Base-by-base conservation (phyloP, 2,329 filamentous ascomycete genomes). In the Penicillium rolfsii region DNA sequence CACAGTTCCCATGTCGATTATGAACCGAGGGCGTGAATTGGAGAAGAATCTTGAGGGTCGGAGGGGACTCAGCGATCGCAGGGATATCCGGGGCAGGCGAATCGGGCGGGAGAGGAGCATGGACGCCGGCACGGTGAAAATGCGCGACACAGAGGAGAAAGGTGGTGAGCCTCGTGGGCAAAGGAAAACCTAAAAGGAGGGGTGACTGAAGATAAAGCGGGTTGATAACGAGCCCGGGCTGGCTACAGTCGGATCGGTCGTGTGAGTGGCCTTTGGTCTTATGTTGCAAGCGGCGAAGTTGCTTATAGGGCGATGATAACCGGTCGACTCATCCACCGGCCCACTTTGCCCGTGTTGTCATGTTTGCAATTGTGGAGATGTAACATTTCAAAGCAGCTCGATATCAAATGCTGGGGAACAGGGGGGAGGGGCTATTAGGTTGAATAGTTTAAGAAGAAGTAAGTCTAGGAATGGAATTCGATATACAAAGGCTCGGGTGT, bases 1-100 rank as follows among this genome's bases (percentile, higher is more conserved):
- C 67, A 96, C 88, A 56, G 85, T 87, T 73, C 87, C 90, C 91
- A 95, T 96, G 36, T 87, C 84, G 77, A 80, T 59, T 46, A 73
- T 65, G 64, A 70, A 75, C 60, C 76, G 70, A 45, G 71, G 68
- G 48, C 70, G 65, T 48, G 75, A 76, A 64, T 67, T 69, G 30
- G 77, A 79, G 65, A 80, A 80, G 45, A 73, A 72, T 63, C 76
- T 73, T 36, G 73, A 62, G 19, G 70, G 71, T 61, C 66, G 64
- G 48, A 71, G 59, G 38, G 68, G 65, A 59, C 69, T 65, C 45
- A 66, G 55, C 55, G 70, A 70, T 69, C 70, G 71, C 57, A 76
- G 64, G 49, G 71, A 66, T 64, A 63, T 69, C 69, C 69, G 70
- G 61, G 70, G 61, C 68, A 73, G 67, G 59, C 72, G 70, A 68